A percentile compares a stretch with the other conserved stretches of the same genome.
phyloP scores from a whole-genome alignment of 805 yeast genomes.

The Zygoascus bituminiphila region DNA sequence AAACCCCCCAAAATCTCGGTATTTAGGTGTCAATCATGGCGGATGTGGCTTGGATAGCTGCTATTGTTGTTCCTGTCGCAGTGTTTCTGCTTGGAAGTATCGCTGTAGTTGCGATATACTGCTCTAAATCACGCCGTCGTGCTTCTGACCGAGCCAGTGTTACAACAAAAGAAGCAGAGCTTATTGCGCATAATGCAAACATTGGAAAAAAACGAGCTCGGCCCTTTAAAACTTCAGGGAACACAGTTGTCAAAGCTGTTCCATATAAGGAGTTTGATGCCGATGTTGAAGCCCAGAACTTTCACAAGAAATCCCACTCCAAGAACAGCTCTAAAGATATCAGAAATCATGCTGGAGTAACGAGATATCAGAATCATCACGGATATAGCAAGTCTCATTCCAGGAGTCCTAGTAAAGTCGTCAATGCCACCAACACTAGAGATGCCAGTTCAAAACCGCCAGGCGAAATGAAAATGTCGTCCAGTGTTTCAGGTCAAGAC shows the following conservation, averaged over 20 bases:
- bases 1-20: too few species aligned
- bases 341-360: background rate
- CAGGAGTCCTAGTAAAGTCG: background rate
- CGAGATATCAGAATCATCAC: background rate
- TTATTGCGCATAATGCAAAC: background rate
- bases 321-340: background rate
- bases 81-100: constrained; percentile 10
- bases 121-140: background rate
- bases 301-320: background rate
- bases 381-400: background rate
- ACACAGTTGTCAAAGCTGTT: background rate
- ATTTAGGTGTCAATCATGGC: constrained; percentile 1
- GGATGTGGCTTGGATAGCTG: constrained; percentile 12
- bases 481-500: background rate
- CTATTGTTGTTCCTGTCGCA: constrained; percentile 18
- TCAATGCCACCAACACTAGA: too few species aligned
- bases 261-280: background rate
- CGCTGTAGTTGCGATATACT: background rate
- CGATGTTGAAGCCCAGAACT: background rate
- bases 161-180: background rate
- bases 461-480: background rate
- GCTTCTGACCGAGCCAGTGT: background rate
- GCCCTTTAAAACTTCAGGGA: background rate
- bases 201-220: background rate
- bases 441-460: background rate